Evolutionary conservation across 768 basidiomycete species (phyloP).

Genomic region (Paxillus involutus): DNA sequence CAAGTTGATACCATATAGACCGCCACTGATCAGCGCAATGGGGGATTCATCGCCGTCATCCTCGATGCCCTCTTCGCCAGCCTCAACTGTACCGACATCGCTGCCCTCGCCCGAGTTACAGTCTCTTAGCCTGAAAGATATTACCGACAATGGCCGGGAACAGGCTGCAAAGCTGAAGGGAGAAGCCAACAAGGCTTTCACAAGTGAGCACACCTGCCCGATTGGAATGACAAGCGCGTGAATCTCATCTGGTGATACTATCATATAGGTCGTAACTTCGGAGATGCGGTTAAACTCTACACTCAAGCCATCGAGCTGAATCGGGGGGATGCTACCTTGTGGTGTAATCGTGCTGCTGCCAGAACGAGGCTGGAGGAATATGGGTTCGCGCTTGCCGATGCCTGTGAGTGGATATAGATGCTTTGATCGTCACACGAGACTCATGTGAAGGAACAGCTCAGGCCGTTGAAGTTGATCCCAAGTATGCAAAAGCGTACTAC

Average conservation of each 20-base stretch:
- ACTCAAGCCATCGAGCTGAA: constrained; percentile 84
- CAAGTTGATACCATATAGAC: background rate
- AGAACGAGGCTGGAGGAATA: constrained; percentile 93
- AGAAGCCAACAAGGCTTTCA: constrained; percentile 87
- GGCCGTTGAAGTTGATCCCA: constrained; percentile 85
- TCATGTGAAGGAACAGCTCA: constrained; percentile 47
- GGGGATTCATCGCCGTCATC: constrained; percentile 22
- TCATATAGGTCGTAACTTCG: constrained; percentile 69
- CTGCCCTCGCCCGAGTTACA: constrained; percentile 59
- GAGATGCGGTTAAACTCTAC: constrained; percentile 75
- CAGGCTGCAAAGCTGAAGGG: constrained; percentile 74
- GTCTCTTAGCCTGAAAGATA: constrained; percentile 49
- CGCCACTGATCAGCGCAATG: constrained; percentile 18
- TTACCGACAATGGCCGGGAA: constrained; percentile 70
- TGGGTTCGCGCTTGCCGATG: constrained; percentile 88
- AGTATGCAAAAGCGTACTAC: constrained; percentile 89
- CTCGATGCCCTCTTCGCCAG: constrained; percentile 41
- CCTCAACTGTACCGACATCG: constrained; percentile 55
- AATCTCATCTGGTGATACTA: background rate
- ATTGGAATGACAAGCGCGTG: background rate
- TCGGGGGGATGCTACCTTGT: constrained; percentile 84
- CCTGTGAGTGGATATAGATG: constrained; percentile 53
- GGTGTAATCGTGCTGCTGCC: constrained; percentile 92
- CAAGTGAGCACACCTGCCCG: constrained; percentile 38
- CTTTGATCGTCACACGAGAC: constrained; percentile 12